Evolutionary conservation across 345 rosid species (phyloP), one percentile per base, ranked within the genome.

Genomic region (Gossypium mustelinum): DNA sequence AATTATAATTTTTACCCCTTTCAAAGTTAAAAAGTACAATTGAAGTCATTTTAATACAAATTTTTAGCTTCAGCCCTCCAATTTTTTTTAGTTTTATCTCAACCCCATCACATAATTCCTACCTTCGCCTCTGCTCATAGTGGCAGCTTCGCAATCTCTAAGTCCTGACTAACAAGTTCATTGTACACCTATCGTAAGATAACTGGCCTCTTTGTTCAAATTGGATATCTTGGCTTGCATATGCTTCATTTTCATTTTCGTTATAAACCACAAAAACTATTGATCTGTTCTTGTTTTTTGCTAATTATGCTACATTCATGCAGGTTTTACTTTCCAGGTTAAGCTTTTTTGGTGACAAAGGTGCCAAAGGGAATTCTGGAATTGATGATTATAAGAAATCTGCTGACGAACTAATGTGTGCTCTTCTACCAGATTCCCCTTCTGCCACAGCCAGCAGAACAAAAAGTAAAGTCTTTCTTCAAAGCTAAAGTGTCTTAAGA

Each of bases 361-460:
- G 80, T 57, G 73, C 82, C 73, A 82, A 90, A 10, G 86, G 76
- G 45, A 87, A 78, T 81, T 84, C 84, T 75, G 87, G 85, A 68
- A 94, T 96, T 72, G 76, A 57, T 73, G 82, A 52, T 74, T 96
- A 96, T 75, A 87, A 86, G 73, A 79, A 87, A 64, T 88, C 99
- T 60, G 98, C 99, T 2, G 97, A 90, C 81, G 94, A 93, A 78
- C 95, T 93, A 51, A 93, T 96, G 98, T 96, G 99, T 20, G 88
- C 94, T 29, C 89, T 96, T 75, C 69, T 96, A 67, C 94, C 94
- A 17, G 82, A 88, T 39, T 96, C 99, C 74, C 99, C 99, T 2
- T 87, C 97, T 3, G 97, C 95, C 57, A 96, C 97, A 56, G 18
- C 51, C 29, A 93, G 92, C 86, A 87, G 94, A 86, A 93, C 98